Conservation (phyloP, 257 asterid genomes). For the Salvia rosmarinus region DNA sequence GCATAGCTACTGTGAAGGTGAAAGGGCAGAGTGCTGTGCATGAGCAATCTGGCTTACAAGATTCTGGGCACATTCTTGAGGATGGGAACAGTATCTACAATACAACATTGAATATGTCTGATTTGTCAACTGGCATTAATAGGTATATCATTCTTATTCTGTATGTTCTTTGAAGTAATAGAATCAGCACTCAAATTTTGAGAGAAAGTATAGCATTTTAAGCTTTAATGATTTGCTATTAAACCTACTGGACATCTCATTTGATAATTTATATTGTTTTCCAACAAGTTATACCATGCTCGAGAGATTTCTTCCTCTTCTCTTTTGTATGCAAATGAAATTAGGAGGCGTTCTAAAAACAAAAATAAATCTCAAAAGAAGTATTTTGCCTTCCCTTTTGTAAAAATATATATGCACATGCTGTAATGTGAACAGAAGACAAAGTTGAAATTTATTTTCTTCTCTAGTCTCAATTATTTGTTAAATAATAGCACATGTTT, state of each 20-base stretch:
- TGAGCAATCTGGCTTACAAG: conserved; percentile 86
- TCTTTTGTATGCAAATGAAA: neutral
- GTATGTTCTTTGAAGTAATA: conserved; percentile 13
- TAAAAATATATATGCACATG: neutral
- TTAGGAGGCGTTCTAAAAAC: neutral
- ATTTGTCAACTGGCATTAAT: conserved; percentile 84
- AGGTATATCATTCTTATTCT: conserved; percentile 53
- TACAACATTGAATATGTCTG: conserved; percentile 89
- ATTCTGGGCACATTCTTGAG: conserved; percentile 92
- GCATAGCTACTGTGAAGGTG: conserved; percentile 79
- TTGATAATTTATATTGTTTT: neutral
- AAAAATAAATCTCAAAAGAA: neutral
- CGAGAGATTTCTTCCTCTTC: conserved; percentile 3
- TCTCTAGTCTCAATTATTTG: neutral
- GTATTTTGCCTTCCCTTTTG: neutral
- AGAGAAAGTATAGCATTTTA: neutral
- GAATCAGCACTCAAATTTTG: neutral
- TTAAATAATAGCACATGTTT: neutral
- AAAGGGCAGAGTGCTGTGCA: conserved; percentile 97
- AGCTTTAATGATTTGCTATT: neutral
- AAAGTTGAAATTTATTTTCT: neutral
- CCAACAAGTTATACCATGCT: conserved; percentile 5
- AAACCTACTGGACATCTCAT: conserved; percentile 8
- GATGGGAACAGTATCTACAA: conserved; percentile 83
- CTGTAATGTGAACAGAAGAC: neutral